Percentiles rank a stretch among this genome's conserved stretches.
Conservation (phyloP, 2,329 filamentous ascomycete species). For the Macroventuria anomochaeta region DNA sequence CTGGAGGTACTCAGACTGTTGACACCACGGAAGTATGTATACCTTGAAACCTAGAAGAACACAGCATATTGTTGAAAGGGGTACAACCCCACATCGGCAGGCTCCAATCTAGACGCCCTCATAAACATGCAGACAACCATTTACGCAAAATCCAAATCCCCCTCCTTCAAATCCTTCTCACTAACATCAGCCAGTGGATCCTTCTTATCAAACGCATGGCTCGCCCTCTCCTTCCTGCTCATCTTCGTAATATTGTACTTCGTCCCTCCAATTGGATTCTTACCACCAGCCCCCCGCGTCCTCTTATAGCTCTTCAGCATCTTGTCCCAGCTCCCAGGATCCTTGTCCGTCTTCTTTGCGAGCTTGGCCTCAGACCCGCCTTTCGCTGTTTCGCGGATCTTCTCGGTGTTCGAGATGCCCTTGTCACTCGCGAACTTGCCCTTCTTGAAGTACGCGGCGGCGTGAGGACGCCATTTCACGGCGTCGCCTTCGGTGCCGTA, state of each 20-base stretch:
- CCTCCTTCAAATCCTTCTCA: constrained; percentile 18
- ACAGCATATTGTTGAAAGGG: too few species aligned
- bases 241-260: constrained; percentile 25
- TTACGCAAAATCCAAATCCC: constrained; percentile 6
- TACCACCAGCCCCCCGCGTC: neutral
- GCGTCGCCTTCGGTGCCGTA: neutral
- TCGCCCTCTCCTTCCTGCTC: constrained; percentile 18
- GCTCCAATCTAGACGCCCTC: too few species aligned
- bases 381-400: neutral
- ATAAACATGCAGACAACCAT: neutral
- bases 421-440: neutral
- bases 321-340: neutral
- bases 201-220: constrained; percentile 14
- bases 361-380: neutral
- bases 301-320: neutral
- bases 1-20: too few species aligned
- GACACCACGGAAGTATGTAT: too few species aligned
- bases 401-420: neutral
- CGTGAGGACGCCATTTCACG: neutral
- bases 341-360: neutral
- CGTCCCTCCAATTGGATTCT: constrained; percentile 14
- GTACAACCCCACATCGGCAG: too few species aligned
- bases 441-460: neutral
- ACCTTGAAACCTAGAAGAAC: too few species aligned
- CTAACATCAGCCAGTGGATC: constrained; percentile 19